Percentiles rank a stretch among this genome's conserved stretches.
phyloP scores from a whole-genome alignment of 1,284 basidiomycete species.

The Cutaneotrichosporon sp. region DNA sequence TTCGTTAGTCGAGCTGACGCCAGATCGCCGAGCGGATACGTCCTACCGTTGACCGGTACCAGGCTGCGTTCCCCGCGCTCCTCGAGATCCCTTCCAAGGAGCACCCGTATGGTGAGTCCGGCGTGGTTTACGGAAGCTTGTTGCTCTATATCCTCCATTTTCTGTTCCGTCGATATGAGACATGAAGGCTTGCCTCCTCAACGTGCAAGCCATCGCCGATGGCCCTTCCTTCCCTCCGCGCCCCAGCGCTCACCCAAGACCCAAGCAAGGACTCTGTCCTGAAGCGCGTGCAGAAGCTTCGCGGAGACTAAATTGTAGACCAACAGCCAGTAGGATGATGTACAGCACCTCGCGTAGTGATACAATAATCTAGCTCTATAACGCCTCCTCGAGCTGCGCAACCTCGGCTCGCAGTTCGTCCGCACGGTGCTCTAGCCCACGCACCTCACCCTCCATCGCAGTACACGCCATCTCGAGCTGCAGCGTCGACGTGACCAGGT shows the following conservation, averaged over 20 bases:
- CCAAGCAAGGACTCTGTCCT: constrained; percentile 95
- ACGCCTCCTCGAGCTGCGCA: constrained; percentile 33
- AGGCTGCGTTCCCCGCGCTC: constrained; percentile 92
- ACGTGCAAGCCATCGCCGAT: neutral
- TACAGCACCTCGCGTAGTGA: constrained; percentile 9
- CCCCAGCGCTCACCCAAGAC: constrained; percentile 59
- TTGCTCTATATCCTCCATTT: neutral
- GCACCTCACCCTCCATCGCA: constrained; percentile 50
- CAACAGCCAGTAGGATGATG: constrained; percentile 3
- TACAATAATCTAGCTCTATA: constrained; percentile 14
- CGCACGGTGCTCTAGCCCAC: constrained; percentile 41
- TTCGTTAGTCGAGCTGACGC: constrained; percentile 4
- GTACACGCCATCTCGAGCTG: constrained; percentile 53
- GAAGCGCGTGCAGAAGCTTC: constrained; percentile 95
- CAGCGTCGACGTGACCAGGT: constrained; percentile 46
- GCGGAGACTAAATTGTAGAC: constrained; percentile 64
- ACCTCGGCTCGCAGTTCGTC: constrained; percentile 43
- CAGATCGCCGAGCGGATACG: constrained; percentile 96
- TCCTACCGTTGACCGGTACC: constrained; percentile 90
- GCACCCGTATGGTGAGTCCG: constrained; percentile 74
- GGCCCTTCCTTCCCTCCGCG: neutral
- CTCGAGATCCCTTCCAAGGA: constrained; percentile 81
- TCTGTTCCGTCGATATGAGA: neutral
- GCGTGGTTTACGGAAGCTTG: neutral
- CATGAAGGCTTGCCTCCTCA: neutral